These are phyloP conservation scores for Pneumocystis oryctolagi DNA, from an alignment of 1,139 yeast species.

Conservation along the genomic window DNA sequence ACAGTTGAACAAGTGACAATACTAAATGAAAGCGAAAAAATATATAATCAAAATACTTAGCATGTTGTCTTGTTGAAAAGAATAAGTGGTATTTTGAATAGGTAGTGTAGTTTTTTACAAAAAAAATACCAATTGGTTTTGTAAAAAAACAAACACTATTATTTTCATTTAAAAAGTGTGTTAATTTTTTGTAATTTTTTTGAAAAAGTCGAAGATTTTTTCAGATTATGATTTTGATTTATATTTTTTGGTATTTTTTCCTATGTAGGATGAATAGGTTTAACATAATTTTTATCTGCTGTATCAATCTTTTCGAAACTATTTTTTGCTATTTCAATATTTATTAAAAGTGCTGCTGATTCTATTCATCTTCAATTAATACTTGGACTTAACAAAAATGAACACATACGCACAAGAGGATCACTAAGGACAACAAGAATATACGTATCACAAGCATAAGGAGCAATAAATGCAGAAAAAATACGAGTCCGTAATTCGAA, in stretches of 20 bases:
- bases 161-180: too few species aligned
- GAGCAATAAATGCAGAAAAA: slow-evolving; percentile 55
- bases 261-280: not conserved
- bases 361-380: slow-evolving; percentile 8
- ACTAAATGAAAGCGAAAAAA: too few species aligned
- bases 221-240: not conserved
- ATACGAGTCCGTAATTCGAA: slow-evolving; percentile 60
- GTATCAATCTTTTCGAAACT: slow-evolving; percentile 47
- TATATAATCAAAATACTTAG: too few species aligned
- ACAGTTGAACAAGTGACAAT: too few species aligned
- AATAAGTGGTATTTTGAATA: too few species aligned
- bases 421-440: slow-evolving; percentile 49
- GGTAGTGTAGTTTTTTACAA: too few species aligned
- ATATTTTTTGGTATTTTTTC: not conserved
- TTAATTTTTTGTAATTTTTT: too few species aligned
- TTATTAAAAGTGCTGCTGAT: slow-evolving; percentile 45
- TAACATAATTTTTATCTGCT: slow-evolving; percentile 7
- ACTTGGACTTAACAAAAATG: slow-evolving; percentile 24
- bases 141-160: too few species aligned
- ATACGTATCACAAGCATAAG: slow-evolving; percentile 57
- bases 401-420: slow-evolving; percentile 18
- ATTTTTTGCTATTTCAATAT: slow-evolving; percentile 50
- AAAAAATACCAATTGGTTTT: too few species aligned
- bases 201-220: not conserved
- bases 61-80: too few species aligned